Evolutionary conservation across 2,329 filamentous ascomycete genomes (phyloP), one percentile per base, ranked within the genome.

Genomic region (Ophiostoma angusticollis): DNA sequence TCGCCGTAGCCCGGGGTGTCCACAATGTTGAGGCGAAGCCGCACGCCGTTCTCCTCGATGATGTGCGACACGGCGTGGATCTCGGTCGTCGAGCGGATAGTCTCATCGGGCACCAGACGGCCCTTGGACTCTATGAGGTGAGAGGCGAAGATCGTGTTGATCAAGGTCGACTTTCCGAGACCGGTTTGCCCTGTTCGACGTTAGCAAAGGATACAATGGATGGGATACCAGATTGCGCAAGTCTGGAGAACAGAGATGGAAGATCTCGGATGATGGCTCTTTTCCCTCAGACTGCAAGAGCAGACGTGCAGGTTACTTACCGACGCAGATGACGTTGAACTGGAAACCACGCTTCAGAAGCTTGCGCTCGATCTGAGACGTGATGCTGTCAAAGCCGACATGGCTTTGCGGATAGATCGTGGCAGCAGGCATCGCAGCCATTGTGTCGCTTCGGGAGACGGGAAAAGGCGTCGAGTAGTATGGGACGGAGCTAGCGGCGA

Each of bases 361-460:
- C 81, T 98, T 98, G 70, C 84, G 83, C 80, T 98, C 91, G 56
- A 98, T 98, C 73, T 98, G 91, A 52, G 81, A 86, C 54, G 91
- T 98, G 74, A 98, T 98, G 72, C 86, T 95, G 72, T 98, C 91
- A 72, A 98, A 98, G 77, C 91, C 91, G 64, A 98, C 91, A 74
- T 96, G 91, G 80, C 81, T 93, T 63, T 91, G 80, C 58, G 91
- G 91, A 66, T 84, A 91, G 61, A 81, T 76, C 57, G 77, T 77
- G 56, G 75, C 67, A 58, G 78, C 59, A 55, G 80, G 76, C 74
- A 82, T 80, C 61, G 66, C 63, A 49, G 65, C 64, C 65, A 70
- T 72, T 54, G 58, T 67, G 57, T 40, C 46, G 19, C 28, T 31
- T 35, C 19, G 21, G 32, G 18, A 24, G 7, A 13, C 22, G 17